Evolutionary conservation across 1,284 basidiomycete species (phyloP).

Genomic region (Mycena sp.): DNA sequence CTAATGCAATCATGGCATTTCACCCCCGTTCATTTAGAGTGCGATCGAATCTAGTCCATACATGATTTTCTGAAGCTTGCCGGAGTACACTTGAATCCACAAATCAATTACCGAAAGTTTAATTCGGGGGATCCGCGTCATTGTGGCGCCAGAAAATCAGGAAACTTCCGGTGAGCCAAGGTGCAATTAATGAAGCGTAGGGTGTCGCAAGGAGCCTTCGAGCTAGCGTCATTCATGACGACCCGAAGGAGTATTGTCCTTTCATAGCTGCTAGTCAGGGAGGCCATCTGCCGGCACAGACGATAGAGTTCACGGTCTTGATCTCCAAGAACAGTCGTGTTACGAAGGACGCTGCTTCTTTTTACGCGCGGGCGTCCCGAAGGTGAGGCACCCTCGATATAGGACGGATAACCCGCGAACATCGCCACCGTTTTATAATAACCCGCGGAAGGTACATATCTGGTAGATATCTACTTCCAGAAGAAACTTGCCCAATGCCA

Average conservation of each 20-base stretch:
- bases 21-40: background rate
- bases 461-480: slow-evolving; percentile 18
- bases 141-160: slow-evolving; percentile 7
- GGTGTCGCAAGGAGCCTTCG: background rate
- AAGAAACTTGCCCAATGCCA: background rate
- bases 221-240: background rate
- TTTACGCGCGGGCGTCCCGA: background rate
- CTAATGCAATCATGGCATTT: slow-evolving; percentile 26
- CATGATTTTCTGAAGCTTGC: too few relatives aligned
- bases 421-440: background rate
- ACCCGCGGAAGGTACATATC: background rate
- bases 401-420: slow-evolving; percentile 27
- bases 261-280: background rate
- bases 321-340: slow-evolving; percentile 4
- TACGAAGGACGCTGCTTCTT: background rate
- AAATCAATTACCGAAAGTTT: slow-evolving; percentile 13
- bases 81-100: too few relatives aligned
- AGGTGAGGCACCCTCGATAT: slow-evolving; percentile 20
- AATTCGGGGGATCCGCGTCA: too few relatives aligned
- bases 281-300: slow-evolving; percentile 16
- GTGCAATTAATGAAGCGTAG: too few relatives aligned
- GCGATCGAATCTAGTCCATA: background rate
- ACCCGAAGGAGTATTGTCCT: background rate
- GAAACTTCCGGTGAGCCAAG: background rate
- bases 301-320: slow-evolving; percentile 10